Evolutionary conservation across 805 yeast genomes (phyloP).

Genomic region (Millerozyma miso): DNA sequence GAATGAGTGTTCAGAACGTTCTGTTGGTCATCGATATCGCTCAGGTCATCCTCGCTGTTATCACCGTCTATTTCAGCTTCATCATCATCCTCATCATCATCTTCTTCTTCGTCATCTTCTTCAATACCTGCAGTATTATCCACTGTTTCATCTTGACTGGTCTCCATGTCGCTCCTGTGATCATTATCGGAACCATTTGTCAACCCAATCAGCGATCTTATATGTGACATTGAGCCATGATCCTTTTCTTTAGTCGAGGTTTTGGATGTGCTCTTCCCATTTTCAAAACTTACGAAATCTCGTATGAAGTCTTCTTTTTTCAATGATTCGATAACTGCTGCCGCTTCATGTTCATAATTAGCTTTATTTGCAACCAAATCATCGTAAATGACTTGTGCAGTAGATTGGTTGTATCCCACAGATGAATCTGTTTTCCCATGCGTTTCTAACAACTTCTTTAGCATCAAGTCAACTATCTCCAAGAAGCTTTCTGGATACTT

Average conservation of each 20-base stretch:
- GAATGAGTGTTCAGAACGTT: not conserved
- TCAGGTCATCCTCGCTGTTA: not conserved
- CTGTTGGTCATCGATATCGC: not conserved
- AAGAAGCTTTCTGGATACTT: slow-evolving; percentile 9
- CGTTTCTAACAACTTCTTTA: slow-evolving; percentile 4
- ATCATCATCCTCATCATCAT: slow-evolving; percentile 7
- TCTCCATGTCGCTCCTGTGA: slow-evolving; percentile 12
- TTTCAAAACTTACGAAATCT: slow-evolving; percentile 26
- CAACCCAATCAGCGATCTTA: not conserved
- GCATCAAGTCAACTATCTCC: slow-evolving; percentile 3
- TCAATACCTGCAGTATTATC: slow-evolving; percentile 1
- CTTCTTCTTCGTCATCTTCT: slow-evolving; percentile 7
- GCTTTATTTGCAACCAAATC: slow-evolving; percentile 14
- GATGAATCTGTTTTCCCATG: not conserved
- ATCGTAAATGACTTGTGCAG: slow-evolving; percentile 22
- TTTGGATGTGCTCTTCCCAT: slow-evolving; percentile 8
- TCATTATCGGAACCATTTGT: slow-evolving; percentile 7
- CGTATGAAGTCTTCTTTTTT: slow-evolving; percentile 23
- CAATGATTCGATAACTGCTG: slow-evolving; percentile 15
- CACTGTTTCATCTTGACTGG: slow-evolving; percentile 8
- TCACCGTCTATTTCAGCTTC: not conserved
- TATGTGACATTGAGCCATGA: not conserved
- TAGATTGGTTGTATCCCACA: slow-evolving; percentile 15
- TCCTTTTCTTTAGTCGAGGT: not conserved
- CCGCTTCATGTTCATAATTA: slow-evolving; percentile 14